A percentile compares a stretch with the other conserved stretches of the same genome.
These are phyloP conservation scores for Podosphaera fusca DNA, from an alignment of 2,329 filamentous ascomycete genomes.

Conservation along the genomic window DNA sequence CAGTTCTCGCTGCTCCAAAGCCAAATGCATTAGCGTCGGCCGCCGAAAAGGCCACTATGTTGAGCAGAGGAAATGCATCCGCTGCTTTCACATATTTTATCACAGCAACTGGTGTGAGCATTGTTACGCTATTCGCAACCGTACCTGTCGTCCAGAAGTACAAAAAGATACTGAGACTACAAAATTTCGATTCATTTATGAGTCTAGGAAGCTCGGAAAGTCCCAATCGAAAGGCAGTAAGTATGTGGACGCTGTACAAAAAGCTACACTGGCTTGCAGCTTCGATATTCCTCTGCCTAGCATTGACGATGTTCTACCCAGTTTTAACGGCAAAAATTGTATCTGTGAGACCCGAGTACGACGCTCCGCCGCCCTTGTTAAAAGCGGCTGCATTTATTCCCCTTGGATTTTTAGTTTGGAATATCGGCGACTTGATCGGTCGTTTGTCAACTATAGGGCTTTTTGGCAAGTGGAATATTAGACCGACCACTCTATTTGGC, in stretches of 20 bases:
- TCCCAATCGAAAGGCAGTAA: constrained; percentile 25
- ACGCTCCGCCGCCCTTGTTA: constrained; percentile 31
- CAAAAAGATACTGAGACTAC: constrained; percentile 26
- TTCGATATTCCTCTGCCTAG: constrained; percentile 63
- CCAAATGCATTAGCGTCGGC: constrained; percentile 16
- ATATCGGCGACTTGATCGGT: constrained; percentile 62
- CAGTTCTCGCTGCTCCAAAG: constrained; percentile 44
- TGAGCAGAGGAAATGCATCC: constrained; percentile 27
- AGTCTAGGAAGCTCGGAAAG: constrained; percentile 30
- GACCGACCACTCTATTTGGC: constrained; percentile 43
- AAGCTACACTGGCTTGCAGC: constrained; percentile 60
- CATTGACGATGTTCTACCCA: constrained; percentile 80
- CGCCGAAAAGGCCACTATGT: constrained; percentile 7
- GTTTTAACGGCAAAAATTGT: constrained; percentile 59
- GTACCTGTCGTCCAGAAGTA: constrained; percentile 44
- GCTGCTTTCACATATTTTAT: constrained; percentile 83
- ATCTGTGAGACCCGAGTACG: constrained; percentile 20
- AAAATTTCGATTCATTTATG: constrained; percentile 26
- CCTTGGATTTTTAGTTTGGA: constrained; percentile 81
- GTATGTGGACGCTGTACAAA: constrained; percentile 41
- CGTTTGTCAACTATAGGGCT: constrained; percentile 41
- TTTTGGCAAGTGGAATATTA: constrained; percentile 29
- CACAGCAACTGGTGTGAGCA: constrained; percentile 58
- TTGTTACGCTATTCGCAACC: constrained; percentile 48
- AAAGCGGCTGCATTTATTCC: constrained; percentile 65